Percentiles rank a stretch among this genome's conserved stretches.
Evolutionary conservation across 306 rosid species (phyloP).

Genomic region (Cucurbita argyrosperma): DNA sequence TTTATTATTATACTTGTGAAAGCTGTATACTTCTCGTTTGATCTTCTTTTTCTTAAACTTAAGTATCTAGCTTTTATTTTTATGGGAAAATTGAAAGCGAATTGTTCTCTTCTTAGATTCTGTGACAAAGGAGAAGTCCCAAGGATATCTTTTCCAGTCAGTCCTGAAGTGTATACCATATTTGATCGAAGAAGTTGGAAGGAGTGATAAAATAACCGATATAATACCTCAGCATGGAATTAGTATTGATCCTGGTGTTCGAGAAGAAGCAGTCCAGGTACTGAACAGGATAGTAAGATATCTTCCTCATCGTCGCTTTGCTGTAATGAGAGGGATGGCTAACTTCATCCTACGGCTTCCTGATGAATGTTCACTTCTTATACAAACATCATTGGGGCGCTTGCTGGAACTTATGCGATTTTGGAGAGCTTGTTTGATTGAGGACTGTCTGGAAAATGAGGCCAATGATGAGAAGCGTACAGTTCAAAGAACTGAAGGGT

Average conservation of each 20-base stretch:
- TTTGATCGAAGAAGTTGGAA: constrained; percentile 95
- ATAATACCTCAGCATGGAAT: constrained; percentile 99
- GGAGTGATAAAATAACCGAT: constrained; percentile 93
- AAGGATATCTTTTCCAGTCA: constrained; percentile 88
- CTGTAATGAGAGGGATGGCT: constrained; percentile 97
- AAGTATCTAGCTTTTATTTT: constrained; percentile 1
- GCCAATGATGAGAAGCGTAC: constrained; percentile 31
- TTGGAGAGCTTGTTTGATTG: constrained; percentile 93
- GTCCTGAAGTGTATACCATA: constrained; percentile 96
- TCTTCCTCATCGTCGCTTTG: constrained; percentile 94
- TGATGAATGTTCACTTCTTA: constrained; percentile 96
- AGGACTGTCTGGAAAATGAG: constrained; percentile 61
- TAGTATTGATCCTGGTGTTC: constrained; percentile 99
- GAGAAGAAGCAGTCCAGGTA: constrained; percentile 97
- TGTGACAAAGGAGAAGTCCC: constrained; percentile 94
- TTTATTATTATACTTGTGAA: not conserved
- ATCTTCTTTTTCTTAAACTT: not conserved
- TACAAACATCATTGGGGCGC: constrained; percentile 93
- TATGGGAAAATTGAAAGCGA: constrained; percentile 5
- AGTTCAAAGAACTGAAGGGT: constrained; percentile 42
- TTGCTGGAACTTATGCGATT: constrained; percentile 94
- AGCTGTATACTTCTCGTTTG: not conserved
- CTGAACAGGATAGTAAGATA: constrained; percentile 79
- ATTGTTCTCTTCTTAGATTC: constrained; percentile 49
- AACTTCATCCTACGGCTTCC: constrained; percentile 84